Evolutionary conservation across 2,329 filamentous ascomycete species (phyloP), one percentile per base, ranked within the genome.

Genomic region (Colletotrichum australisinense): DNA sequence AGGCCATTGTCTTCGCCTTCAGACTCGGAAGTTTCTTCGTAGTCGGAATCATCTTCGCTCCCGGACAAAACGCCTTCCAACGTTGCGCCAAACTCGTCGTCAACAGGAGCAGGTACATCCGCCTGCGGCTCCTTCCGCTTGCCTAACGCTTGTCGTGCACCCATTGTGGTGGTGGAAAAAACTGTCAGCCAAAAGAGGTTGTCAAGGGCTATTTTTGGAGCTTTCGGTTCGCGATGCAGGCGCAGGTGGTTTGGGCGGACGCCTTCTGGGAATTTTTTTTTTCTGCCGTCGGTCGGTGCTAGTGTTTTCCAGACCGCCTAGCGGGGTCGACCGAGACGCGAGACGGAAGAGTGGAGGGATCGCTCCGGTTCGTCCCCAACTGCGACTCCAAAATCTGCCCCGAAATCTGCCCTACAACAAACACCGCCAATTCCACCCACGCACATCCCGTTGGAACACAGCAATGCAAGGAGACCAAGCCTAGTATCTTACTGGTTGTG

Each of bases 101-200:
- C 91, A 26, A 89, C 91, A 70, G 87, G 86, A 3, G 86, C 82
- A 74, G 88, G 85, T 16, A 86, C 83, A 76, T 90, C 89, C 38
- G 86, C 85, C 28, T 86, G 88, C 24, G 90, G 86, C 74, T 89
- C 89, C 83, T 93, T 94, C 76, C 92, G 90, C 86, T 94, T 94
- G 81, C 89, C 87, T 38, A 83, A 86, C 58, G 81, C 78, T 71
- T 84, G 82, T 76, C 80, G 81, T 57, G 83, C 78, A 74, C 79
- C 83, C 84, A 86, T 87, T 77, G 80, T 78, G 55, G 66, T 63
- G 68, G 71, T 49, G 59, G 49, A n/a, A 59, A 52, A 35, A 67
- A 53, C 19, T 26, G 53, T 38, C 19, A 58, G 64, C 22, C 57
- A 49, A 59, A 74, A 76, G 38, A 62, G 46, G 32, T 53, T 24